These are phyloP conservation scores for Eucalyptus albens DNA, from an alignment of 345 rosid genomes.

Conservation along the genomic window DNA sequence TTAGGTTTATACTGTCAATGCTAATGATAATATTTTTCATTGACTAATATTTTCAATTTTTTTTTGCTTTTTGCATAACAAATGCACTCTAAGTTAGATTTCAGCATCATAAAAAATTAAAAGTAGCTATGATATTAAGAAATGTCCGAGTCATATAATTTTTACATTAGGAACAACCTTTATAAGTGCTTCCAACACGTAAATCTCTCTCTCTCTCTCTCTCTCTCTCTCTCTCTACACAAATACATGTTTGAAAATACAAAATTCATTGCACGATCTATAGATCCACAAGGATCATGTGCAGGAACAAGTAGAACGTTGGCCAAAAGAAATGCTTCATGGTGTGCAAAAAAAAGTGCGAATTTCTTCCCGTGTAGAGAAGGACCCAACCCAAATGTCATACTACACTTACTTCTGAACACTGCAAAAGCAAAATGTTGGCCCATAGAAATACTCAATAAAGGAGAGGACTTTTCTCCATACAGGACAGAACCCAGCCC, in stretches of 20 bases:
- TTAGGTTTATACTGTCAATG: rapidly evolving
- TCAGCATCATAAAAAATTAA: not conserved
- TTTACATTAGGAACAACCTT: not conserved
- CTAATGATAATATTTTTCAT: not conserved
- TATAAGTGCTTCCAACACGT: not conserved
- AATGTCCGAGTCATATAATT: not conserved
- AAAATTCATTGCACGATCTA: not conserved
- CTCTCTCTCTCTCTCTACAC: not conserved
- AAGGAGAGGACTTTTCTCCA: not conserved
- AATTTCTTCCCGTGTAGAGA: not conserved
- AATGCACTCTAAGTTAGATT: not conserved
- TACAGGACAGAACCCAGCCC: not conserved
- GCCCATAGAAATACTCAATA: not conserved
- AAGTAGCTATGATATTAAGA: too few relatives aligned
- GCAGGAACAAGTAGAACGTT: not conserved
- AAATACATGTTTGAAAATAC: not conserved
- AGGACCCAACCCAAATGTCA: not conserved
- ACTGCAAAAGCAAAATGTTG: not conserved
- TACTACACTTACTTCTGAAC: not conserved
- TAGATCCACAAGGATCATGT: not conserved
- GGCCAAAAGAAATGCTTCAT: not conserved
- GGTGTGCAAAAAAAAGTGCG: not conserved
- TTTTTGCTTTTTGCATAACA: not conserved
- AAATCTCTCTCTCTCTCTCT: not conserved
- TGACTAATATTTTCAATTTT: not conserved